Evolutionary conservation across 2,329 filamentous ascomycete genomes (phyloP).

Genomic region (Pestalotiopsis sp.): DNA sequence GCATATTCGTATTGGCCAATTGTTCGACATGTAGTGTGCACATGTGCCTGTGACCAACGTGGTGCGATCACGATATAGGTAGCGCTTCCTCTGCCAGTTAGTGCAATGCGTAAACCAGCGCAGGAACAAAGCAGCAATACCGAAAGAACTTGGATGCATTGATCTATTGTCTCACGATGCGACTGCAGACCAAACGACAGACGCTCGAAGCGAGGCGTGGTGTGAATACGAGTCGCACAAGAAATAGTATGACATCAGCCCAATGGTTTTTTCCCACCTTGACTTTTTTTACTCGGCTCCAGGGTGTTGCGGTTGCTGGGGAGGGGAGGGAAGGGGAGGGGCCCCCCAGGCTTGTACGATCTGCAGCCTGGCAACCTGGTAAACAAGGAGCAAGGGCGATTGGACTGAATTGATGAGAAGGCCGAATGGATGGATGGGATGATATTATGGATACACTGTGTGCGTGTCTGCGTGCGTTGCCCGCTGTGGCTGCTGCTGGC

Average conservation of each 20-base stretch:
- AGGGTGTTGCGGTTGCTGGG: no score
- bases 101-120: background rate
- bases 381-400: background rate
- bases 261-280: background rate
- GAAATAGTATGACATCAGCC: slow-evolving; percentile 7
- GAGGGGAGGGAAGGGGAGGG: no score
- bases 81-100: background rate
- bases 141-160: background rate
- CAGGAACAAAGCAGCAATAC: background rate
- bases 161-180: background rate
- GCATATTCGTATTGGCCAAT: background rate
- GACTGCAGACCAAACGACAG: background rate
- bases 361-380: background rate
- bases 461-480: background rate
- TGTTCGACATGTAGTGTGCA: background rate
- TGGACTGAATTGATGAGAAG: background rate
- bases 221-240: background rate
- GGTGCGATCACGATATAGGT: background rate
- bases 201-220: background rate
- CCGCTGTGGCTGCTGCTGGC: background rate
- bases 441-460: background rate
- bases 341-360: background rate
- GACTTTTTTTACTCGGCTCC: background rate
- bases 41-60: background rate
- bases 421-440: background rate